Percentiles rank a stretch among this genome's conserved stretches.
phyloP scores from a whole-genome alignment of 768 basidiomycete species.

The Tulasnella calospora region DNA sequence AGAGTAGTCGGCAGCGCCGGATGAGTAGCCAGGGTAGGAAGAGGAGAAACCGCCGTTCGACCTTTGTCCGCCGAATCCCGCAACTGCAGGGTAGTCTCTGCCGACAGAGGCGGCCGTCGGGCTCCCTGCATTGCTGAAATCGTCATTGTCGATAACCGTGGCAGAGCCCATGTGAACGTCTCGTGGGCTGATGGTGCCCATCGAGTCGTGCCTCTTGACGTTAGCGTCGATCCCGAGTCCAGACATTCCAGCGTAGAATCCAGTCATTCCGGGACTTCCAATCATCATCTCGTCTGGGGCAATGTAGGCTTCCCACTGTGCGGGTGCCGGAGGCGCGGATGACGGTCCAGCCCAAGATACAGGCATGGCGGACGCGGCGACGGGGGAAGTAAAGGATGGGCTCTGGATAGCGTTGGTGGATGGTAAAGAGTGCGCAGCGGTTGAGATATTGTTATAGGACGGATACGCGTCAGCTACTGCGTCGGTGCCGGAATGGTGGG shows the following conservation, averaged over 20 bases:
- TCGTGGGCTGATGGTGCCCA: not conserved
- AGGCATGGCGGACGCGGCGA: not conserved
- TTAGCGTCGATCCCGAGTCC: not conserved
- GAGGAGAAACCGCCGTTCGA: not conserved
- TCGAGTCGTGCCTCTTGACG: slow-evolving; percentile 11
- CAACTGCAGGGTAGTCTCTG: slow-evolving; percentile 14
- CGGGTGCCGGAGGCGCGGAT: not conserved
- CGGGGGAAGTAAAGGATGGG: not conserved
- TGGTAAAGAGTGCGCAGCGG: not conserved
- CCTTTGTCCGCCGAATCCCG: not conserved
- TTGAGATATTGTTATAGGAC: not conserved
- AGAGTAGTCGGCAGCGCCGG: not conserved
- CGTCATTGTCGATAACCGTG: slow-evolving; percentile 16
- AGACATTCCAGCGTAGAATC: slow-evolving; percentile 11
- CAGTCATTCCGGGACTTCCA: not conserved
- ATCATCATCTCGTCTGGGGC: not conserved
- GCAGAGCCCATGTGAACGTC: slow-evolving; percentile 8
- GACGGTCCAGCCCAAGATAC: not conserved
- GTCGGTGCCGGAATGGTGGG: not conserved
- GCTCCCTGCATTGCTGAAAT: slow-evolving; percentile 12
- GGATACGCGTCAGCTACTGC: not conserved
- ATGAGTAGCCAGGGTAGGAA: not conserved
- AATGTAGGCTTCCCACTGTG: not conserved
- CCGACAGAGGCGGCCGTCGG: not conserved
- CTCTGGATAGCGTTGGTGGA: not conserved